A percentile compares a stretch with the other conserved stretches of the same genome.
phyloP scores from a whole-genome alignment of 1,284 basidiomycete species.

The Boletus sp. region DNA sequence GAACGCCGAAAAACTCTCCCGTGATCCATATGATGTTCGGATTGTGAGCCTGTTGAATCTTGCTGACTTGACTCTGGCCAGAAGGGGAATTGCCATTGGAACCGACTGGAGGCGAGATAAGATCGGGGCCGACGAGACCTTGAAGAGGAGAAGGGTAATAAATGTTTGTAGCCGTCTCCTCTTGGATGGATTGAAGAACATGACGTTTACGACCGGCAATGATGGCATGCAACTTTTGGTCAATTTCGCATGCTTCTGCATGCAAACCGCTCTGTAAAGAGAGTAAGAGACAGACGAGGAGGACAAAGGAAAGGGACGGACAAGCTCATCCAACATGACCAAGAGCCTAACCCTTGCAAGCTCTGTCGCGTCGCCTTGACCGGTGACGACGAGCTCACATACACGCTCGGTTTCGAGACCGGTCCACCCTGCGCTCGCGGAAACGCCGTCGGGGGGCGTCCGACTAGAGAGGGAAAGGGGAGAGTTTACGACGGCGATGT shows the following conservation, averaged over 20 bases:
- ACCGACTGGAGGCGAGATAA: constrained; percentile 35
- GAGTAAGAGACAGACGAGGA: not conserved
- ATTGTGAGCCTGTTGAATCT: constrained; percentile 40
- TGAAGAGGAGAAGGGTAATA: constrained; percentile 91
- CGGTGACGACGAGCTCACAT: constrained; percentile 89
- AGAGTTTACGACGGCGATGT: constrained; percentile 86
- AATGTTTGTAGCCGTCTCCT: constrained; percentile 96
- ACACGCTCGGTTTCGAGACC: constrained; percentile 92
- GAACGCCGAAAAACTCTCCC: constrained; percentile 95
- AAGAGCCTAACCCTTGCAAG: constrained; percentile 86
- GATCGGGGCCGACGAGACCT: constrained; percentile 73
- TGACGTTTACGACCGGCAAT: constrained; percentile 88
- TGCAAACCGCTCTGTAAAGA: constrained; percentile 75
- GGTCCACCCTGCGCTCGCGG: constrained; percentile 70
- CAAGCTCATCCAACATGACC: constrained; percentile 93
- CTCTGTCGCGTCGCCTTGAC: constrained; percentile 85
- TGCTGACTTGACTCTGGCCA: constrained; percentile 20
- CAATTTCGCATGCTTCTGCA: constrained; percentile 88
- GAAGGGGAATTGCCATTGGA: constrained; percentile 30
- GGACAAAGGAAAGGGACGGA: constrained; percentile 39
- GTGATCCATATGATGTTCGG: constrained; percentile 92
- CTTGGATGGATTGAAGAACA: constrained; percentile 89
- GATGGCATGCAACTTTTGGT: constrained; percentile 92
- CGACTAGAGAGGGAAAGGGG: constrained; percentile 66
- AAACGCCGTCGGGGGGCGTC: constrained; percentile 70